Conservation (phyloP, 148 eudicot species). For the Rhododendron griersonianum region DNA sequence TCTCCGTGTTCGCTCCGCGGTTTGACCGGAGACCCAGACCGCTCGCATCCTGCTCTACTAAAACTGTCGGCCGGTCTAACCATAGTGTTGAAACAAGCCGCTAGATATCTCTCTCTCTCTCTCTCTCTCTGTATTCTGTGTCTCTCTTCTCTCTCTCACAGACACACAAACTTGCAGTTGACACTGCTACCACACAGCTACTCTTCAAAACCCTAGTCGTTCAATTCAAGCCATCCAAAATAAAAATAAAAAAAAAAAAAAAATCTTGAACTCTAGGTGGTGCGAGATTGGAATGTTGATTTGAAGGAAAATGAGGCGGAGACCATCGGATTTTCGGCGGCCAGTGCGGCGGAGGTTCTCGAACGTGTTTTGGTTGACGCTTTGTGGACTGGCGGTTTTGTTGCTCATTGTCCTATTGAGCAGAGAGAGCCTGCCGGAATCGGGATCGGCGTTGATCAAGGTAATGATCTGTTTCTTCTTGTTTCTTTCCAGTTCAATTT, state of each 20-base stretch:
- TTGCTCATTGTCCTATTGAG: slow-evolving; percentile 55
- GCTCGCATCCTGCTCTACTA: neutral
- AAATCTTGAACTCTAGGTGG: neutral
- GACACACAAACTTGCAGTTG: neutral
- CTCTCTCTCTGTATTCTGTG: too few relatives aligned
- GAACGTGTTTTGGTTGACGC: slow-evolving; percentile 55
- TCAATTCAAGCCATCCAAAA: neutral
- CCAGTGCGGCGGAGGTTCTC: slow-evolving; percentile 61
- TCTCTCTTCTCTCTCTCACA: neutral
- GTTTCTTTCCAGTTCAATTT: neutral
- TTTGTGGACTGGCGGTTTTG: slow-evolving; percentile 52
- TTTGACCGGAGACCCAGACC: neutral
- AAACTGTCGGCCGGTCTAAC: neutral
- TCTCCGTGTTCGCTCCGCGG: too few relatives aligned
- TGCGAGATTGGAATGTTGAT: neutral
- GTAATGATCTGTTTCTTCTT: slow-evolving; percentile 21
- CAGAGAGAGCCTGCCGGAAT: slow-evolving; percentile 43
- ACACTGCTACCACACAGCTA: too few relatives aligned
- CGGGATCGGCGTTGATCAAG: slow-evolving; percentile 44
- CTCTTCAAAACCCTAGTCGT: slow-evolving; percentile 8
- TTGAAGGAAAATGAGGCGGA: slow-evolving; percentile 46
- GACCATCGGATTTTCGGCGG: slow-evolving; percentile 57
- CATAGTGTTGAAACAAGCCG: neutral
- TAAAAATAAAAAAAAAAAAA: too few relatives aligned
- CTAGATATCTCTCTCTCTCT: neutral